Base-by-base conservation (phyloP, 2,329 filamentous ascomycete species). In the Penicillium janthinellum region DNA sequence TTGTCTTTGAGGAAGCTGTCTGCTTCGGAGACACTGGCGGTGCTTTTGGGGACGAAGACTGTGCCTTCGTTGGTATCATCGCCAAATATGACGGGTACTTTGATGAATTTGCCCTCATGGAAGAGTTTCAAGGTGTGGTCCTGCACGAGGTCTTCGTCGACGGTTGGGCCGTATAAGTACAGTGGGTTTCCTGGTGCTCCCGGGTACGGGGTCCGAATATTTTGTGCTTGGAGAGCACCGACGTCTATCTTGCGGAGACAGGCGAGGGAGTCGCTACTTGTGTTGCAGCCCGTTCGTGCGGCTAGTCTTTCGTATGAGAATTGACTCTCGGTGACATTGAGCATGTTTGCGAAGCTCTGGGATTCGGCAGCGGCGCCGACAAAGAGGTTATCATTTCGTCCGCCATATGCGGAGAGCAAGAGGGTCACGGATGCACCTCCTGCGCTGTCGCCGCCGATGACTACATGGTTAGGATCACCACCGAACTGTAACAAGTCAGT, bases 41-140 rank as follows among this genome's bases (percentile, higher is more conserved):
- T 82, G 34, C 71, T 74, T 20, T 72, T 70, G 0, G 86, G 85
- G 0, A 83, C 81, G 69, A 89, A 90, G 4, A 82, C 73, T 0
- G 87, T 88, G 38, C 88, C 88, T 73, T 88, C 88, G 71, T 91
- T 86, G 4, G 84, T 86, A 71, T 84, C 84, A 64, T 85, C 82
- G 54, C 85, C 84, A 64, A 82, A 82, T 59, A 86, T 84, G 11
- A 82, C 81, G 2, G 84, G 84, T 0, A 86, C 77, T 50, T 79
- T 77, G 64, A 83, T 73, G 68, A 83, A 84, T 41, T 77, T 76
- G 3, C 82, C 83, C 38, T 78, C 62, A 5, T 76, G 73, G 67
- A 84, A 84, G 20, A 82, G 76, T 5, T 69, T 68, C 57, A 81
- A 79, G 3, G 83, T 83, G 54, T 82, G 78, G 57, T 83, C 80